Evolutionary conservation across 2,329 filamentous ascomycete species (phyloP), one percentile per base, ranked within the genome.

Genomic region (Alternaria angustiovoidea): DNA sequence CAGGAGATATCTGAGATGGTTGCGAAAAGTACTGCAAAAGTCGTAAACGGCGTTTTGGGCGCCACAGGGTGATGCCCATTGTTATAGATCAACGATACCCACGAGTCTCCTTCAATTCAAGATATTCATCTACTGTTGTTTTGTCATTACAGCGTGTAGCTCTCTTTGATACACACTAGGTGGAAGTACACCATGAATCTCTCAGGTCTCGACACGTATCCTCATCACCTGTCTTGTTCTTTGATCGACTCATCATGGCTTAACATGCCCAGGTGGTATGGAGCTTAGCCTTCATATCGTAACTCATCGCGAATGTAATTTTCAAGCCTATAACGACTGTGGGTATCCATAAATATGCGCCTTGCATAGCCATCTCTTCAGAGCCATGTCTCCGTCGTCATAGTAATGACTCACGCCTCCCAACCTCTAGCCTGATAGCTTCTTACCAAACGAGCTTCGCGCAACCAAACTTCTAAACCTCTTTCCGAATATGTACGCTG

Each of bases 401-500:
- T 32, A 49, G 20, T 11, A 36, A 14, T 16, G 11, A 30, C 12
- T 7, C n/a, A 16, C 12, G 7, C 5, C 24, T 22, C 34, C 22
- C 12, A 41, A 20, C 7, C 11, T 41, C 53, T 59, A 69, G 12
- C 41, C 39, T 2, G 68, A 66, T 16, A 71, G 8, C 51, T 63
- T 69, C 52, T 67, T 59, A 1, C 66, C 66, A 41, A 71, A 66
- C 2, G 61, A 52, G 47, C 69, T 73, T 20, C 70, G 53, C 5
- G 70, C 67, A 46, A 71, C 69, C 49, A 67, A 61, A 44, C 74
- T 70, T 38, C 78, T 70, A 49, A 79, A 73, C 48, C 65, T 66
- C 61, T 77, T 76, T 1, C 74, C 75, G 54, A 69, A 72, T 2
- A 75, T 53, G 52, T 78, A 90, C 81, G 89, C 87, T 4, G 92